These are phyloP conservation scores for Lupinus albus DNA, from an alignment of 306 rosid genomes.

Conservation along the genomic window DNA sequence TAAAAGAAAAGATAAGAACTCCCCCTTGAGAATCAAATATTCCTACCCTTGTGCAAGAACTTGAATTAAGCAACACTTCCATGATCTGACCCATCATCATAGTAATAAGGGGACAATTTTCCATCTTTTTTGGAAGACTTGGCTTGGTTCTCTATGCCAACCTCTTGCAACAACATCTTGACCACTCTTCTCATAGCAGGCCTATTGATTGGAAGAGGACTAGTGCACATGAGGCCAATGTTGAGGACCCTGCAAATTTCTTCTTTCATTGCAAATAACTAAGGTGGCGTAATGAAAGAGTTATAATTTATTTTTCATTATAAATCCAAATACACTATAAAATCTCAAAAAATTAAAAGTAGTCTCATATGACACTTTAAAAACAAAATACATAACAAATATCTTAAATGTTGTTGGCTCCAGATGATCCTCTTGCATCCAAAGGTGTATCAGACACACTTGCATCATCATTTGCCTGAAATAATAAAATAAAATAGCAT, in stretches of 20 bases:
- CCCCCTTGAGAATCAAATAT: conserved; percentile 1
- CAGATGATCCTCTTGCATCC: too few relatives aligned
- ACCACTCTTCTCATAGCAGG: conserved; percentile 74
- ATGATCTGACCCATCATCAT: conserved; percentile 64
- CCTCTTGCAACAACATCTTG: conserved; percentile 69
- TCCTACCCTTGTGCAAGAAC: conserved; percentile 14
- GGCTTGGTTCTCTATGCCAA: conserved; percentile 47
- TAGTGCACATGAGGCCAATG: conserved; percentile 86
- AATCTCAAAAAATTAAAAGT: too few relatives aligned
- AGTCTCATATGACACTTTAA: too few relatives aligned
- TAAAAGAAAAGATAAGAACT: conserved; percentile 28
- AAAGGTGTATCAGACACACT: too few relatives aligned
- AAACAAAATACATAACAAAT: too few relatives aligned
- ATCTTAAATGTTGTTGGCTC: too few relatives aligned
- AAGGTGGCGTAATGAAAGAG: too few relatives aligned
- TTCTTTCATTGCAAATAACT: too few relatives aligned
- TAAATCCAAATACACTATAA: too few relatives aligned
- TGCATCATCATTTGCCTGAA: too few relatives aligned
- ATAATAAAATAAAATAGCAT: too few relatives aligned
- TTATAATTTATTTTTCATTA: too few relatives aligned
- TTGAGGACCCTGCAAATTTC: conserved; percentile 81
- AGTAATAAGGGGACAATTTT: conserved; percentile 64
- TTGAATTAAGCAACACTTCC: conserved; percentile 65
- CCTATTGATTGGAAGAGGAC: conserved; percentile 80
- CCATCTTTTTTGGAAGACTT: conserved; percentile 54